Evolutionary conservation across 805 yeast genomes (phyloP).

Genomic region (Komagataella pseudopastoris): DNA sequence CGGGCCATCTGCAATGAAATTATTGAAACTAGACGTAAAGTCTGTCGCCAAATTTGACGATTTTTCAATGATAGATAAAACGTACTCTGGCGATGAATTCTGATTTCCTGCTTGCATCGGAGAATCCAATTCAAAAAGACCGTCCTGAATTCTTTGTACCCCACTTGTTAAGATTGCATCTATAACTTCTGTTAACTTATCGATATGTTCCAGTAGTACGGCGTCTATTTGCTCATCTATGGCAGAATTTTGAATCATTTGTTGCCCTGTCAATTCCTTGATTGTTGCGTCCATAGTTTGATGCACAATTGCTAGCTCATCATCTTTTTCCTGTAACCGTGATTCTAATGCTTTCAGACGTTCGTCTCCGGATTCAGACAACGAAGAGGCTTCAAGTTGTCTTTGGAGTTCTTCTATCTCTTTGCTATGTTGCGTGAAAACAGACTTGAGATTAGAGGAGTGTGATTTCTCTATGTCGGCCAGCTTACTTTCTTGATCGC

Average conservation of each 20-base stretch:
- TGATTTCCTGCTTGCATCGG: constrained; percentile 78
- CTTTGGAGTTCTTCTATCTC: constrained; percentile 42
- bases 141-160: constrained; percentile 59
- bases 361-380: constrained; percentile 8
- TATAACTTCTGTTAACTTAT: constrained; percentile 35
- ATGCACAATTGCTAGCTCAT: constrained; percentile 66
- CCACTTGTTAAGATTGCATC: constrained; percentile 65
- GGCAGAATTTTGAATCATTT: constrained; percentile 34
- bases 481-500: constrained; percentile 44
- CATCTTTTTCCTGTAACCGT: constrained; percentile 50
- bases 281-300: constrained; percentile 69
- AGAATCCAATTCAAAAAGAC: constrained; percentile 55
- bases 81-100: constrained; percentile 57
- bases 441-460: constrained; percentile 45
- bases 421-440: constrained; percentile 46
- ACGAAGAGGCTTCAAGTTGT: constrained; percentile 14
- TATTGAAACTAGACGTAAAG: constrained; percentile 66
- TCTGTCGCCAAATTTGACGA: constrained; percentile 62
- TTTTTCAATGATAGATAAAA: constrained; percentile 57
- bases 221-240: constrained; percentile 47
- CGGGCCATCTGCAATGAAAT: constrained; percentile 65
- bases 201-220: constrained; percentile 31
- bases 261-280: constrained; percentile 37
- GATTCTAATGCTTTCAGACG: constrained; percentile 22
- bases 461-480: constrained; percentile 49